phyloP scores from a whole-genome alignment of 805 yeast species.

The Metschnikowia baotianmanensis region DNA sequence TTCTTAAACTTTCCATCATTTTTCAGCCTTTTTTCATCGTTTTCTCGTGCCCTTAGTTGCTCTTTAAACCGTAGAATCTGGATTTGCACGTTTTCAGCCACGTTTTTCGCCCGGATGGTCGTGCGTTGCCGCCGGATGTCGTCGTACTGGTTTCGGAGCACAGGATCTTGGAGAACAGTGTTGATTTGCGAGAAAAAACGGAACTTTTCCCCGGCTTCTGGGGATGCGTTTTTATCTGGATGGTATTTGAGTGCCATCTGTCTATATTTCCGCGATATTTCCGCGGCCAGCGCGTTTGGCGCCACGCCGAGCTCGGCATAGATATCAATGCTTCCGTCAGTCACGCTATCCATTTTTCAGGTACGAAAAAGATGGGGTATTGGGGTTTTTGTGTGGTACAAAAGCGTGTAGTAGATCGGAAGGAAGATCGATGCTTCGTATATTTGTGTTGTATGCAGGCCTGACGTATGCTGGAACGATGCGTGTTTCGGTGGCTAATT shows the following conservation, averaged over 20 bases:
- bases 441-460: not conserved
- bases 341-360: slow-evolving; percentile 16
- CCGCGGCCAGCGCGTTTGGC: slow-evolving; percentile 21
- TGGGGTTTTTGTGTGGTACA: not conserved
- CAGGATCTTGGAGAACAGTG: slow-evolving; percentile 29
- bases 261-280: slow-evolving; percentile 32
- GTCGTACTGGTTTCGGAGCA: slow-evolving; percentile 30
- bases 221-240: slow-evolving; percentile 38
- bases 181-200: slow-evolving; percentile 29
- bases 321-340: slow-evolving; percentile 28
- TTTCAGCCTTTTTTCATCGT: slow-evolving; percentile 7
- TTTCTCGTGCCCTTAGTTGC: slow-evolving; percentile 28
- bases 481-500: too few species aligned
- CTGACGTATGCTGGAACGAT: too few species aligned
- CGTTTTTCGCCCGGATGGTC: not conserved
- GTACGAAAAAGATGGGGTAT: not conserved
- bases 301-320: slow-evolving; percentile 46
- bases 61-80: slow-evolving; percentile 25
- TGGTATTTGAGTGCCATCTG: slow-evolving; percentile 36
- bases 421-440: too few species aligned
- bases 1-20: too few species aligned
- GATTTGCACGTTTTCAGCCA: slow-evolving; percentile 20
- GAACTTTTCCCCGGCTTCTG: slow-evolving; percentile 28
- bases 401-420: too few species aligned
- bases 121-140: slow-evolving; percentile 19